phyloP scores from a whole-genome alignment of 352 stramenopile genomes.

The Phytophthora fragariae region DNA sequence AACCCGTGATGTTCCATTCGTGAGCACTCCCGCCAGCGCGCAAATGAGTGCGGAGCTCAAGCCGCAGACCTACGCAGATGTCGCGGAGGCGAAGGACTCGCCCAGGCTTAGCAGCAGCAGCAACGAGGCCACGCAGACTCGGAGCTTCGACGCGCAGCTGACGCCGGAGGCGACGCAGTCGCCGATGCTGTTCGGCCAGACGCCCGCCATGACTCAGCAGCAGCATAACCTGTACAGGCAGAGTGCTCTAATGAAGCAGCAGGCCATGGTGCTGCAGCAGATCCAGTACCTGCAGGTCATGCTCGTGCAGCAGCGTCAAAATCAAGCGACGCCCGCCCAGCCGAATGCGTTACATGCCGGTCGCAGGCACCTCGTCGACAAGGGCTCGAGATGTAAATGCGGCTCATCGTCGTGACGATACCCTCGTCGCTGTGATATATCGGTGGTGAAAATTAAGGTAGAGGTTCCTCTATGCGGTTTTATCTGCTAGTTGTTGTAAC shows the following conservation, averaged over 20 bases:
- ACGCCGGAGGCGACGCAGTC: no score
- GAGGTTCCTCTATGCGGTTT: no score
- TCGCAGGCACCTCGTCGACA: no score
- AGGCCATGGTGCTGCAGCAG: constrained; percentile 76
- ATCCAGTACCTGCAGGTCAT: constrained; percentile 86
- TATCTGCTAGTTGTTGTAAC: no score
- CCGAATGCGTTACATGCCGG: constrained; percentile 18
- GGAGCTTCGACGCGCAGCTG: no score
- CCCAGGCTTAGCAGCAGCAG: constrained; percentile 18
- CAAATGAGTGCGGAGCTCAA: constrained; percentile 18
- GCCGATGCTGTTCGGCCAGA: no score
- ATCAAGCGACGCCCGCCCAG: constrained; percentile 11
- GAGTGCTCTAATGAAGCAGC: constrained; percentile 80
- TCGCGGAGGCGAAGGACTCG: constrained; percentile 35
- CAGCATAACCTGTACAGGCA: constrained; percentile 69
- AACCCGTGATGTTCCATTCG: constrained; percentile 79
- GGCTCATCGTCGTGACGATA: no score
- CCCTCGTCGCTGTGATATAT: no score
- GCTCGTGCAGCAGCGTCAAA: constrained; percentile 48
- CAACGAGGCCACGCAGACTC: neutral
- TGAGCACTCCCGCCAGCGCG: constrained; percentile 44
- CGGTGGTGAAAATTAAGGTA: no score
- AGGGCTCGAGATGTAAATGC: no score
- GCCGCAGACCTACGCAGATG: constrained; percentile 8
- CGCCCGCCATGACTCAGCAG: no score